Evolutionary conservation across 2,329 filamentous ascomycete genomes (phyloP).

Genomic region (Cladosporium cucumerinum): DNA sequence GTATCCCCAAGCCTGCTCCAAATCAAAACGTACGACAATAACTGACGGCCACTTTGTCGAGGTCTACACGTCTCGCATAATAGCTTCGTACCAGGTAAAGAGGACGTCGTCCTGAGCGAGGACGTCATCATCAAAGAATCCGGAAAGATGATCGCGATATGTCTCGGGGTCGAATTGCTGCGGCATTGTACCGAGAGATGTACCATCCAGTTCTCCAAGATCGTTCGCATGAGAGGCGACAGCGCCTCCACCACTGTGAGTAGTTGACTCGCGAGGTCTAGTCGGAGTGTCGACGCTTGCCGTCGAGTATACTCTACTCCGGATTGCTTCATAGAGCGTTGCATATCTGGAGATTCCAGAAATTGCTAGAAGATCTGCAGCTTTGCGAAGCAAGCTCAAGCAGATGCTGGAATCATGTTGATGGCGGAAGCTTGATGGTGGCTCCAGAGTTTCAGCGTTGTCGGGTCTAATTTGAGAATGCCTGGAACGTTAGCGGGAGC

Average conservation of each 20-base stretch:
- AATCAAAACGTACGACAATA: no score
- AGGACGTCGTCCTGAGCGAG: background rate
- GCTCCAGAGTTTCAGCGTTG: background rate
- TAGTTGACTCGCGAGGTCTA: background rate
- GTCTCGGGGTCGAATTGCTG: background rate
- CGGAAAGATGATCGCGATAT: background rate
- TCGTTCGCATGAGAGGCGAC: background rate
- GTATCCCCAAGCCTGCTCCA: no score
- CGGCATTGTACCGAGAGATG: background rate
- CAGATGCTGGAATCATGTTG: background rate
- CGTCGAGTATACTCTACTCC: background rate
- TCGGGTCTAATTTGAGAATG: background rate
- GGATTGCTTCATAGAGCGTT: background rate
- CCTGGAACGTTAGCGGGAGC: background rate
- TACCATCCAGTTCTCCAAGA: background rate
- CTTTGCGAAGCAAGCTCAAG: background rate
- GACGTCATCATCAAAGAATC: background rate
- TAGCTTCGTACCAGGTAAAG: background rate
- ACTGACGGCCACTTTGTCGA: no score
- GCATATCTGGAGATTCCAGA: background rate
- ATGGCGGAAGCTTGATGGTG: background rate
- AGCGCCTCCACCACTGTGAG: background rate
- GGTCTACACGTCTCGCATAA: background rate
- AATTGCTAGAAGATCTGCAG: background rate
- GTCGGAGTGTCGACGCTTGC: background rate